Evolutionary conservation across 352 stramenopile species (phyloP).

Genomic region (Thraustochytrium striatum): DNA sequence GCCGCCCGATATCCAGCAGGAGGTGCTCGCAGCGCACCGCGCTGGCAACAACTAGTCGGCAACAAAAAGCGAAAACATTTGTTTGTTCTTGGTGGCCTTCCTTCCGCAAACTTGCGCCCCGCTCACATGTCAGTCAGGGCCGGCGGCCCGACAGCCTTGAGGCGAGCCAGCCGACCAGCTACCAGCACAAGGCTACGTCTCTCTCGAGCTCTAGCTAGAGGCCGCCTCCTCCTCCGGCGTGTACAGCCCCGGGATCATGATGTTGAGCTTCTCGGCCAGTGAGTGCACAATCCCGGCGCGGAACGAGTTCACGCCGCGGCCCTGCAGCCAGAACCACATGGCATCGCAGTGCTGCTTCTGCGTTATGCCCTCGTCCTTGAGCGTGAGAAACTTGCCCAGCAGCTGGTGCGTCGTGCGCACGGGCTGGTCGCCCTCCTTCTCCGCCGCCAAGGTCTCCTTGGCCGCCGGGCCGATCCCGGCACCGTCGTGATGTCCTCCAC

Average conservation of each 20-base stretch:
- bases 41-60: neutral
- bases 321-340: slow-evolving; percentile 55
- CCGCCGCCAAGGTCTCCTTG: slow-evolving; percentile 43
- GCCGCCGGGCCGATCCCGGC: slow-evolving; percentile 51
- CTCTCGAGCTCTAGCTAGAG: neutral
- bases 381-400: slow-evolving; percentile 54
- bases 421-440: slow-evolving; percentile 25
- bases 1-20: slow-evolving; percentile 13
- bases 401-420: slow-evolving; percentile 53
- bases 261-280: slow-evolving; percentile 44
- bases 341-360: slow-evolving; percentile 54
- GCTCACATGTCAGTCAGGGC: too few relatives aligned
- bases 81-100: too few relatives aligned
- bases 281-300: slow-evolving; percentile 41
- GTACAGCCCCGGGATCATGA: slow-evolving; percentile 48
- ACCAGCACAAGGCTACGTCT: too few relatives aligned
- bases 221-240: neutral
- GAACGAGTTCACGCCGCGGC: slow-evolving; percentile 41
- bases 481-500: slow-evolving; percentile 43
- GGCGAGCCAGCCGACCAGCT: too few relatives aligned
- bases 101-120: too few relatives aligned
- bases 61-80: too few relatives aligned
- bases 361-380: slow-evolving; percentile 50
- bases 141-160: too few relatives aligned
- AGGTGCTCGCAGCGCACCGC: slow-evolving; percentile 24